These are phyloP conservation scores for Wickerhamiella occidentalis DNA, from an alignment of 805 yeast species.

Conservation along the genomic window DNA sequence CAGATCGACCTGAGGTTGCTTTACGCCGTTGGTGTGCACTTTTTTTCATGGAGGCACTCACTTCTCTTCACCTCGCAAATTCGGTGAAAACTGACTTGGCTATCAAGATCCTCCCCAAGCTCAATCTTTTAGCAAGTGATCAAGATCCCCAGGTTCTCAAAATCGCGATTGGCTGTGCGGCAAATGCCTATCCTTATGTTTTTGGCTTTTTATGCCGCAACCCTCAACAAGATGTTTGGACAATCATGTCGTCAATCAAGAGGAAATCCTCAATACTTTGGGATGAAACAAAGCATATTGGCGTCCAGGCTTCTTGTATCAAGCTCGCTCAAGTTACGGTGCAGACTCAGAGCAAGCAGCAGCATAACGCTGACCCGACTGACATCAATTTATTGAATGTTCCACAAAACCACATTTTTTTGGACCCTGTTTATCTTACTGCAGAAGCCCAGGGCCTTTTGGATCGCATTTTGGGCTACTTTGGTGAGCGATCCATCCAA, in stretches of 20 bases:
- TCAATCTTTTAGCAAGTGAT: constrained; percentile 23
- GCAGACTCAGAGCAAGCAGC: constrained; percentile 33
- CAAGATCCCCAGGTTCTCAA: constrained; percentile 24
- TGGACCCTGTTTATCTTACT: constrained; percentile 43
- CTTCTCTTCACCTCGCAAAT: constrained; percentile 21
- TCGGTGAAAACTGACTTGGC: constrained; percentile 22
- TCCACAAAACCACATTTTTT: constrained; percentile 49
- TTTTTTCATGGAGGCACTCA: constrained; percentile 30
- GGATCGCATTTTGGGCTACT: constrained; percentile 47
- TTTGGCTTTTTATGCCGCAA: constrained; percentile 35
- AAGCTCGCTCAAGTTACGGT: constrained; percentile 57
- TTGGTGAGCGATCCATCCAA: constrained; percentile 45
- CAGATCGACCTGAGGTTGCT: constrained; percentile 25
- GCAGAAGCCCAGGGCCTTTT: constrained; percentile 60
- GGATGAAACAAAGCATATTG: constrained; percentile 30
- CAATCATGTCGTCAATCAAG: constrained; percentile 43
- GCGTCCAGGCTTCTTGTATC: constrained; percentile 54
- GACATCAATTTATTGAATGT: constrained; percentile 42
- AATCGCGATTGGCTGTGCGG: constrained; percentile 31
- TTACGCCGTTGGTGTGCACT: constrained; percentile 30
- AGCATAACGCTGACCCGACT: constrained; percentile 13
- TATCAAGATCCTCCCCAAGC: constrained; percentile 23
- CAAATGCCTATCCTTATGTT: constrained; percentile 36
- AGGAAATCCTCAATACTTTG: constrained; percentile 47
- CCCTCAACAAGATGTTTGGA: constrained; percentile 38